phyloP scores from a whole-genome alignment of 2,329 filamentous ascomycete genomes.

The Hirsutella rhossiliensis region DNA sequence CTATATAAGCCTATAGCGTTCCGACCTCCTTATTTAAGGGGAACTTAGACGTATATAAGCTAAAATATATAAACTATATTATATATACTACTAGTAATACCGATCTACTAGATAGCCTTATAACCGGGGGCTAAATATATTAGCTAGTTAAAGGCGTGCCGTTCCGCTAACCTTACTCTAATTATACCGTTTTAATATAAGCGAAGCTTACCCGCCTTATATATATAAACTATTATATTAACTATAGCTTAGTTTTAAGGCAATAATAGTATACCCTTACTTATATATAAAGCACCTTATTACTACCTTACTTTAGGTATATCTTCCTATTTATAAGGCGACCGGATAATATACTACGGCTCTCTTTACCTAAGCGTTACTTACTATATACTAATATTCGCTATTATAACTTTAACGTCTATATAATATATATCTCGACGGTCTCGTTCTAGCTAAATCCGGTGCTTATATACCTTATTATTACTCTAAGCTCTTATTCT shows the following conservation, averaged over 20 bases:
- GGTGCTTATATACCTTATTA: background rate
- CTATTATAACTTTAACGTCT: background rate
- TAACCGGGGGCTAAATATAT: background rate
- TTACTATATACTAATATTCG: too few species aligned
- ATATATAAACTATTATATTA: background rate
- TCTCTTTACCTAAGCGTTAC: too few species aligned
- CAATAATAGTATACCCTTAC: background rate
- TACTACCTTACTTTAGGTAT: background rate
- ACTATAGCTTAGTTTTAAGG: background rate
- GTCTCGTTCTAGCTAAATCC: background rate
- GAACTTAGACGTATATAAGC: background rate
- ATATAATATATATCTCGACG: too few species aligned
- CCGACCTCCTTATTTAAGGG: background rate
- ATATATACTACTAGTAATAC: background rate
- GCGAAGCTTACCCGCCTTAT: background rate
- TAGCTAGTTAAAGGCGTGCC: background rate
- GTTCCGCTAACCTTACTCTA: background rate
- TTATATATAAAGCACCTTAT: background rate
- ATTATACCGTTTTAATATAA: background rate
- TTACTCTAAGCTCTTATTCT: background rate
- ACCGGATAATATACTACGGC: too few species aligned
- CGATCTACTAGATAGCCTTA: background rate
- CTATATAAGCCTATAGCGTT: background rate
- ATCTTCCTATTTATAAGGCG: too few species aligned
- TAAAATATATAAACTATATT: background rate